Conservation (phyloP, 208 protist species). For the Crithidia mellificae region DNA sequence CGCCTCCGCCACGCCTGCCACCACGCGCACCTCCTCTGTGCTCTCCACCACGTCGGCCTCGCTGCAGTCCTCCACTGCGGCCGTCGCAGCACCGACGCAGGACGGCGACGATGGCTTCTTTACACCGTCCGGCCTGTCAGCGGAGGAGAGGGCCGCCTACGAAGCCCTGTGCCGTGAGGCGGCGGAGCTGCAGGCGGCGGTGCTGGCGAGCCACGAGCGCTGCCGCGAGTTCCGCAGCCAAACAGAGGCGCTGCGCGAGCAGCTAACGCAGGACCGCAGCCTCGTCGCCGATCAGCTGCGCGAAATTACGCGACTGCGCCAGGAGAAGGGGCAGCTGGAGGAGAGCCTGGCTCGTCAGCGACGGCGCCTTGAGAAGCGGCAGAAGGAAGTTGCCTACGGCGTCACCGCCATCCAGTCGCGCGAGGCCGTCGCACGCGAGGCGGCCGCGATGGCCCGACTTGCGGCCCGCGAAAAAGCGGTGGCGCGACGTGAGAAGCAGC, state of each 20-base stretch:
- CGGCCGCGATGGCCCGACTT: slow-evolving; percentile 39
- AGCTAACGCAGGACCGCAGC: slow-evolving; percentile 66
- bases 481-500: slow-evolving; percentile 34
- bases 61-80: background rate
- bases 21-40: slow-evolving; percentile 14
- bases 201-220: slow-evolving; percentile 47
- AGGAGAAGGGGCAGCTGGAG: slow-evolving; percentile 37
- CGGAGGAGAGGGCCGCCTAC: slow-evolving; percentile 21
- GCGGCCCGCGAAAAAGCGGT: slow-evolving; percentile 48
- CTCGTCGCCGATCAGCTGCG: slow-evolving; percentile 67
- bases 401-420: slow-evolving; percentile 52
- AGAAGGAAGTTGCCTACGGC: slow-evolving; percentile 75
- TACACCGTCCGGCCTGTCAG: slow-evolving; percentile 28
- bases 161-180: slow-evolving; percentile 52
- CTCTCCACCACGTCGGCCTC: slow-evolving; percentile 9
- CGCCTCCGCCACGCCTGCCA: slow-evolving; percentile 10
- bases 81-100: background rate
- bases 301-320: slow-evolving; percentile 45
- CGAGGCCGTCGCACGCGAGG: slow-evolving; percentile 38
- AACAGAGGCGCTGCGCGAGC: slow-evolving; percentile 33
- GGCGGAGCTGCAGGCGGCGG: slow-evolving; percentile 43
- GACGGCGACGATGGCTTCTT: slow-evolving; percentile 23
- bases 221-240: slow-evolving; percentile 39
- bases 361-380: slow-evolving; percentile 53
- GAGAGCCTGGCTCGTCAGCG: slow-evolving; percentile 23